These are phyloP conservation scores for Chaetomium olivaceum DNA, from an alignment of 2,329 filamentous ascomycete genomes.

Conservation along the genomic window DNA sequence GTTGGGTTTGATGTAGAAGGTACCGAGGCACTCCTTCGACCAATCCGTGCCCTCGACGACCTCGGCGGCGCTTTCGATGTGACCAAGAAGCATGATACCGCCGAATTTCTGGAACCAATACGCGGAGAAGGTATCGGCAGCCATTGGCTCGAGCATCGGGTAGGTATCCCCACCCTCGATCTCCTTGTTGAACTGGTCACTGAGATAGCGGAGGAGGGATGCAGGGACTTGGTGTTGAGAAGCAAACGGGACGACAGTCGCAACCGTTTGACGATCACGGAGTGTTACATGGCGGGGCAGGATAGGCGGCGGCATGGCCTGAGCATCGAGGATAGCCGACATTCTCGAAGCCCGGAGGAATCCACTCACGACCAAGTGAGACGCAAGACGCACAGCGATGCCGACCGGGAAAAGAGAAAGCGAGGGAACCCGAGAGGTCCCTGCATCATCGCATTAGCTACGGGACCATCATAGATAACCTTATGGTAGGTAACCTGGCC, in stretches of 20 bases:
- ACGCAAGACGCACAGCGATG: neutral
- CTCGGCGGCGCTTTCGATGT: slow-evolving; percentile 64
- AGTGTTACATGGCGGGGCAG: slow-evolving; percentile 75
- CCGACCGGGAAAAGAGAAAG: neutral
- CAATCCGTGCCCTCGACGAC: slow-evolving; percentile 66
- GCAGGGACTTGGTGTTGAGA: slow-evolving; percentile 75
- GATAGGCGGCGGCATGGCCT: slow-evolving; percentile 68
- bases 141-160: slow-evolving; percentile 77
- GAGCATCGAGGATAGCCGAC: slow-evolving; percentile 78
- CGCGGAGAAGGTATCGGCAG: slow-evolving; percentile 70
- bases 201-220: slow-evolving; percentile 74
- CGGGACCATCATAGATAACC: neutral
- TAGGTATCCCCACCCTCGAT: slow-evolving; percentile 92
- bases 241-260: slow-evolving; percentile 80
- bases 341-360: slow-evolving; percentile 37
- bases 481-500: neutral
- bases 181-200: slow-evolving; percentile 82
- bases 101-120: slow-evolving; percentile 94
- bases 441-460: slow-evolving; percentile 4
- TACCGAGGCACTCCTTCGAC: slow-evolving; percentile 79
- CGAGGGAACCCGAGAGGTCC: neutral
- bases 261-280: slow-evolving; percentile 78
- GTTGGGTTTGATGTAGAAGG: slow-evolving; percentile 93
- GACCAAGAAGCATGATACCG: slow-evolving; percentile 82
- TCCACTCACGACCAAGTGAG: neutral